Conservation (phyloP, 768 basidiomycete species). For the Auricularia cornea region DNA sequence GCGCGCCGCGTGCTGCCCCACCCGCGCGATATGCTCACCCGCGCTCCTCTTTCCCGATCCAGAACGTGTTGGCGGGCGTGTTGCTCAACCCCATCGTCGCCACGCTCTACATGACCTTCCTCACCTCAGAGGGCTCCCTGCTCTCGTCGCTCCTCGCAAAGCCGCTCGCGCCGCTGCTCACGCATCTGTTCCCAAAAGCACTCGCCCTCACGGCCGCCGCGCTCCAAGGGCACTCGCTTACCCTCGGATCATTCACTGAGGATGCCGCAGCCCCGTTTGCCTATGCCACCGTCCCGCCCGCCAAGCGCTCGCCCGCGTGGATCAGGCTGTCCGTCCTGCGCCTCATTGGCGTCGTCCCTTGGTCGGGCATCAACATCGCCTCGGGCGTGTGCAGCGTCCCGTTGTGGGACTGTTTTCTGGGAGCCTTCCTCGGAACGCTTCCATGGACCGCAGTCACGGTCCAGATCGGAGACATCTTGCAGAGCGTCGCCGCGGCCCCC, state of each 20-base stretch:
- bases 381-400: slow-evolving; percentile 86
- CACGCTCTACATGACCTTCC: slow-evolving; percentile 67
- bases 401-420: slow-evolving; percentile 64
- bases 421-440: slow-evolving; percentile 73
- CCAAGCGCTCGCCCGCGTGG: slow-evolving; percentile 42
- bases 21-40: slow-evolving; percentile 11
- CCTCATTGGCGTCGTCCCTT: slow-evolving; percentile 88
- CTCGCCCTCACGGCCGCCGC: slow-evolving; percentile 78
- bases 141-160: slow-evolving; percentile 72
- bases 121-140: slow-evolving; percentile 82
- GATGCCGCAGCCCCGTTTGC: slow-evolving; percentile 25
- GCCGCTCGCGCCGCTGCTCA: slow-evolving; percentile 78
- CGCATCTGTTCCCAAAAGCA: slow-evolving; percentile 73
- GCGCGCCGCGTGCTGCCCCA: slow-evolving; percentile 14
- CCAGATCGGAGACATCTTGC: slow-evolving; percentile 83
- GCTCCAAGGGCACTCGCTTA: slow-evolving; percentile 54
- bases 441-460: slow-evolving; percentile 93
- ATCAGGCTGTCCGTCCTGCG: slow-evolving; percentile 80
- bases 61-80: slow-evolving; percentile 89
- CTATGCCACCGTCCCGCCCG: slow-evolving; percentile 21
- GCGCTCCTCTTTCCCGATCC: slow-evolving; percentile 8
- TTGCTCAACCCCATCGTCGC: slow-evolving; percentile 78
- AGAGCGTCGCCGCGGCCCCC: slow-evolving; percentile 68
- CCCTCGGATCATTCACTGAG: not conserved
- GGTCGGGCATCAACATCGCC: slow-evolving; percentile 96